These are phyloP conservation scores for Chrysoporthe deuterocubensis DNA, from an alignment of 2,329 filamentous ascomycete genomes.

Conservation along the genomic window DNA sequence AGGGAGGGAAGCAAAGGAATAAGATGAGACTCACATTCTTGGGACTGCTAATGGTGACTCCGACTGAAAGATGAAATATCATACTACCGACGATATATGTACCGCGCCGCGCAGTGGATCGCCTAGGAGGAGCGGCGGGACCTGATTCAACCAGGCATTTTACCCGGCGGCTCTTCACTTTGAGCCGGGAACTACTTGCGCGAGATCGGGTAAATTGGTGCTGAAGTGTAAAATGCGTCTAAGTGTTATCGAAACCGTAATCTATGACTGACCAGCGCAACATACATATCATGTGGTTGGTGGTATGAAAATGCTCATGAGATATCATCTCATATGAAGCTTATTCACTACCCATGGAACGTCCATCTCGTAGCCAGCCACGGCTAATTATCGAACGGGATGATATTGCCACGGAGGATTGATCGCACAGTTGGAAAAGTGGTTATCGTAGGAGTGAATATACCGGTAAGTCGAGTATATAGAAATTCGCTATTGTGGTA, in stretches of 20 bases:
- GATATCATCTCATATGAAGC: too few species aligned
- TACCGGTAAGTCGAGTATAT: neutral
- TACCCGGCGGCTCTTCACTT: conserved; percentile 19
- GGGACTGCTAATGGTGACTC: neutral
- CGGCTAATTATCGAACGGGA: too few species aligned
- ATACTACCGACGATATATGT: neutral
- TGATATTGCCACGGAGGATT: too few species aligned
- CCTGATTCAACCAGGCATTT: conserved; percentile 20
- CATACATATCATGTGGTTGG: too few species aligned
- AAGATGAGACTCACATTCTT: neutral
- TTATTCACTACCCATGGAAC: too few species aligned
- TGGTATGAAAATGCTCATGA: neutral
- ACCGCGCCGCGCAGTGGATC: neutral
- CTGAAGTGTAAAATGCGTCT: too few species aligned
- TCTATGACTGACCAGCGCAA: too few species aligned
- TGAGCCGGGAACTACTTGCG: neutral
- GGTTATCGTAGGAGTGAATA: neutral
- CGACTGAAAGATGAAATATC: neutral
- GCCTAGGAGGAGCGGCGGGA: conserved; percentile 15
- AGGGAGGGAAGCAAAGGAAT: neutral
- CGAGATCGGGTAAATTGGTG: neutral
- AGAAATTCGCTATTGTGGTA: conserved; percentile 2
- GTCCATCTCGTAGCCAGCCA: too few species aligned
- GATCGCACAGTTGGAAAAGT: too few species aligned
- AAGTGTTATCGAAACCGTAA: too few species aligned